These are phyloP conservation scores for Takashimella tepidaria DNA, from an alignment of 1,284 basidiomycete genomes.

Conservation along the genomic window DNA sequence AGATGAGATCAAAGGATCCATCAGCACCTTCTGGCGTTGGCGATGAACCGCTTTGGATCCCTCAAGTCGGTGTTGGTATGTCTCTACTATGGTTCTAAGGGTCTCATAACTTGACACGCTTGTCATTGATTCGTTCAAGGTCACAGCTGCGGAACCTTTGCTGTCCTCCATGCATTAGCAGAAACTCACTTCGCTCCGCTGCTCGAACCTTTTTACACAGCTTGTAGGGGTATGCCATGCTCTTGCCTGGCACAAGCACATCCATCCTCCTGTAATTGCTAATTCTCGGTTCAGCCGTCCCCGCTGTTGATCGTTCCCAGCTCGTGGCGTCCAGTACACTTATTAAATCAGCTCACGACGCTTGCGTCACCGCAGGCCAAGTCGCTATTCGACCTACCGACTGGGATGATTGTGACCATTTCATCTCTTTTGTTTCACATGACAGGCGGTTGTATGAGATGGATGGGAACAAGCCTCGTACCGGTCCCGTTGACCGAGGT, in stretches of 20 bases:
- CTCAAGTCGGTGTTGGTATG: slow-evolving; percentile 16
- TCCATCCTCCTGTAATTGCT: background rate
- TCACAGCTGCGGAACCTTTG: slow-evolving; percentile 26
- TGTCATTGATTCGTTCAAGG: slow-evolving; percentile 4
- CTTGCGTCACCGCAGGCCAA: slow-evolving; percentile 15
- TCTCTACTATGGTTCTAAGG: background rate
- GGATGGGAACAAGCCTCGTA: slow-evolving; percentile 20
- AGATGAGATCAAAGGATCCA: slow-evolving; percentile 7
- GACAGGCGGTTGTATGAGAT: slow-evolving; percentile 16
- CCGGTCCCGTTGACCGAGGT: slow-evolving; percentile 18
- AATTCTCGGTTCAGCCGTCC: background rate
- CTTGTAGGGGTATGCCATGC: slow-evolving; percentile 10
- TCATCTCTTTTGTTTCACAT: slow-evolving; percentile 16
- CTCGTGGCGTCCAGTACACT: slow-evolving; percentile 12
- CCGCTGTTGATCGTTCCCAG: slow-evolving; percentile 4
- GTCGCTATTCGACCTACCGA: slow-evolving; percentile 12
- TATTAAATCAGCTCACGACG: slow-evolving; percentile 19
- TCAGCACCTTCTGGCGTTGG: background rate
- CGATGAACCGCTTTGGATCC: slow-evolving; percentile 20
- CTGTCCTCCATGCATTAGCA: slow-evolving; percentile 20
- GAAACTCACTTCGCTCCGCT: slow-evolving; percentile 13
- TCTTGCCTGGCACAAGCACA: background rate
- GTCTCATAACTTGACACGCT: background rate
- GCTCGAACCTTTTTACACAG: slow-evolving; percentile 14
- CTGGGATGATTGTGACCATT: slow-evolving; percentile 25